phyloP scores from a whole-genome alignment of 1,284 basidiomycete species.

The Rhodotorula sp. region DNA sequence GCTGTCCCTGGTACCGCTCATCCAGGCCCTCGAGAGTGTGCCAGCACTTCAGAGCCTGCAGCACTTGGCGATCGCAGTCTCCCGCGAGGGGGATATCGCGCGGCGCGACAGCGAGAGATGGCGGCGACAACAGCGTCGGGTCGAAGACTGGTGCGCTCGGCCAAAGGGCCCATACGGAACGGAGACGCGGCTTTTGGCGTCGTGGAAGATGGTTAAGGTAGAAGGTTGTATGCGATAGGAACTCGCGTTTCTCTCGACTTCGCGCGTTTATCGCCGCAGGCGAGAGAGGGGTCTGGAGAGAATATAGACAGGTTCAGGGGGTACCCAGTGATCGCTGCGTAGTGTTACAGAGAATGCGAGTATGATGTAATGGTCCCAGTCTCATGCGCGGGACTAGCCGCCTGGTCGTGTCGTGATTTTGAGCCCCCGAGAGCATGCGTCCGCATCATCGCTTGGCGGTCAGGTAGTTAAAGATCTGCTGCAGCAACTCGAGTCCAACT shows the following conservation, averaged over 20 bases:
- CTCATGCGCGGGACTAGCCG: too few relatives aligned
- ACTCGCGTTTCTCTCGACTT: neutral
- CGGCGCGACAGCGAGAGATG: neutral
- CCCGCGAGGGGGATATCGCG: constrained; percentile 1
- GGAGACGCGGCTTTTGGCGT: constrained; percentile 6
- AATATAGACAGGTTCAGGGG: too few relatives aligned
- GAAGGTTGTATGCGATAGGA: constrained; percentile 9
- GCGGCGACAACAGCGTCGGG: neutral
- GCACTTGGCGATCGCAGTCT: constrained; percentile 8
- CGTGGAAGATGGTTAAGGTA: constrained; percentile 19
- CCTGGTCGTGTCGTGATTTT: too few relatives aligned
- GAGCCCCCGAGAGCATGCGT: too few relatives aligned
- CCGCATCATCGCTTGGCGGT: neutral
- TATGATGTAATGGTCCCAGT: too few relatives aligned
- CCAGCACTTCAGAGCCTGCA: neutral
- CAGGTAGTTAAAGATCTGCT: constrained; percentile 20
- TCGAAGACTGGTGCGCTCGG: constrained; percentile 22
- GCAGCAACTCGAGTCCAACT: constrained; percentile 28
- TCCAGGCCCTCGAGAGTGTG: neutral
- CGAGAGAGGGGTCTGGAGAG: too few relatives aligned
- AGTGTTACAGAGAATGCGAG: neutral
- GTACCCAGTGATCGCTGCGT: too few relatives aligned
- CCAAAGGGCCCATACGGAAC: neutral
- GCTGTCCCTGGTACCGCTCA: neutral
- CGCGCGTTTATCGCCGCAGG: neutral